phyloP scores from a whole-genome alignment of 768 basidiomycete species.

The Amanita muscaria region DNA sequence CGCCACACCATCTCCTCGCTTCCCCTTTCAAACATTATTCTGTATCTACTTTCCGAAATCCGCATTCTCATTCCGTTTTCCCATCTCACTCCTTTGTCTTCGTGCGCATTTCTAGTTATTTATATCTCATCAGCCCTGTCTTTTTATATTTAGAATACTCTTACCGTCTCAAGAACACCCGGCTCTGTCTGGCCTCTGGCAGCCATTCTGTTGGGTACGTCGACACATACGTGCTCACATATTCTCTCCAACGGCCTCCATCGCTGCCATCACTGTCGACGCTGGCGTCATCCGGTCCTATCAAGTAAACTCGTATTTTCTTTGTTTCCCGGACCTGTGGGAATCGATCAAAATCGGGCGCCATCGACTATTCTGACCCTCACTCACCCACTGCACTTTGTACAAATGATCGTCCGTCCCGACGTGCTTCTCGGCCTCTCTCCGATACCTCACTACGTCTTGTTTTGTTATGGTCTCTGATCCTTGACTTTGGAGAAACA shows the following conservation, averaged over 20 bases:
- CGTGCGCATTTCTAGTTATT: slow-evolving; percentile 48
- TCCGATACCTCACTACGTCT: slow-evolving; percentile 68
- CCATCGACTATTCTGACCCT: slow-evolving; percentile 8
- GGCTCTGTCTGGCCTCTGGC: slow-evolving; percentile 20
- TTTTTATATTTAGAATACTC: slow-evolving; percentile 13
- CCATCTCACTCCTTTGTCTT: slow-evolving; percentile 30
- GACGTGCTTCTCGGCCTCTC: slow-evolving; percentile 70
- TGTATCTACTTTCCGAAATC: slow-evolving; percentile 53
- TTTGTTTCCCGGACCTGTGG: slow-evolving; percentile 46
- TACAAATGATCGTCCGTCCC: slow-evolving; percentile 73
- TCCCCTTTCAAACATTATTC: slow-evolving; percentile 58
- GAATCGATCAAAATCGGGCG: slow-evolving; percentile 9
- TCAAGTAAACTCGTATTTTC: slow-evolving; percentile 51
- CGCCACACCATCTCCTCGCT: slow-evolving; percentile 50
- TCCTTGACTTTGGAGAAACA: slow-evolving; percentile 56
- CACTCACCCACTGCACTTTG: slow-evolving; percentile 70
- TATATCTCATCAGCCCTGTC: neutral
- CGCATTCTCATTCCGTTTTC: slow-evolving; percentile 41
- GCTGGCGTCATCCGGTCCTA: slow-evolving; percentile 58
- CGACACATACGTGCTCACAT: slow-evolving; percentile 66
- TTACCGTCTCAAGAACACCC: slow-evolving; percentile 54
- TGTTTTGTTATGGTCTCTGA: slow-evolving; percentile 45
- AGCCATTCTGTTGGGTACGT: slow-evolving; percentile 66
- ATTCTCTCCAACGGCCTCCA: slow-evolving; percentile 60
- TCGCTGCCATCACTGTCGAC: slow-evolving; percentile 43